Percentiles rank a stretch among this genome's conserved stretches.
phyloP scores from a whole-genome alignment of 768 basidiomycete genomes.

The Leccinum broughii region DNA sequence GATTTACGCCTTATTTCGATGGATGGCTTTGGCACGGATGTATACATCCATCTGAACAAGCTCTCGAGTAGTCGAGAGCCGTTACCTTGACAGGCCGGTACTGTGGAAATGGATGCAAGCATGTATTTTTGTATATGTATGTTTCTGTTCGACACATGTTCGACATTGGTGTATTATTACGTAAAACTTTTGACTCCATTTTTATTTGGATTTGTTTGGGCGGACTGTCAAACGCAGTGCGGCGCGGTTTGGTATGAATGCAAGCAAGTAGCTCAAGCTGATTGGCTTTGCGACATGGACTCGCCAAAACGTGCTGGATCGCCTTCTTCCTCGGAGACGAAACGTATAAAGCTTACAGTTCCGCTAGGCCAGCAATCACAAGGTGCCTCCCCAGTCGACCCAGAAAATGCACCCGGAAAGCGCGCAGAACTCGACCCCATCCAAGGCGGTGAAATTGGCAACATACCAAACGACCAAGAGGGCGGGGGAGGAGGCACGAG shows the following conservation, averaged over 20 bases:
- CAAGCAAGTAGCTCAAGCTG: conserved; percentile 23
- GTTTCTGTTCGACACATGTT: background rate
- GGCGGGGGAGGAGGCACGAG: conserved; percentile 15
- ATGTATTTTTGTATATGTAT: background rate
- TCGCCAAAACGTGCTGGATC: conserved; percentile 68
- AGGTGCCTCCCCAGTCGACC: conserved; percentile 75
- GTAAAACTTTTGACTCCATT: background rate
- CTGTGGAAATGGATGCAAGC: background rate
- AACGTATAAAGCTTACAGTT: conserved; percentile 58
- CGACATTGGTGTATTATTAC: background rate
- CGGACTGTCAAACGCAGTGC: background rate
- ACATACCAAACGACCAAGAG: conserved; percentile 51
- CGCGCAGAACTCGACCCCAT: conserved; percentile 87
- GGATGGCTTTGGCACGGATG: conserved; percentile 94
- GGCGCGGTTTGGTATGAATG: conserved; percentile 9
- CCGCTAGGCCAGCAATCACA: conserved; percentile 48
- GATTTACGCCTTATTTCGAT: conserved; percentile 92
- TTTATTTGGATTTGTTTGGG: conserved; percentile 24
- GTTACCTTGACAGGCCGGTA: conserved; percentile 39
- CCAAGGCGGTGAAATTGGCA: conserved; percentile 74
- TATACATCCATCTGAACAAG: conserved; percentile 87
- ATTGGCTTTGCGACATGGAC: conserved; percentile 46
- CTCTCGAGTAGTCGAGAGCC: conserved; percentile 85
- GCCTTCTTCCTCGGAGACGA: conserved; percentile 54
- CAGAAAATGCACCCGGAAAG: conserved; percentile 79